Percentiles rank a stretch among this genome's conserved stretches.
These are phyloP conservation scores for Pyricularia sp. DNA, from an alignment of 2,329 filamentous ascomycete species.

Conservation along the genomic window DNA sequence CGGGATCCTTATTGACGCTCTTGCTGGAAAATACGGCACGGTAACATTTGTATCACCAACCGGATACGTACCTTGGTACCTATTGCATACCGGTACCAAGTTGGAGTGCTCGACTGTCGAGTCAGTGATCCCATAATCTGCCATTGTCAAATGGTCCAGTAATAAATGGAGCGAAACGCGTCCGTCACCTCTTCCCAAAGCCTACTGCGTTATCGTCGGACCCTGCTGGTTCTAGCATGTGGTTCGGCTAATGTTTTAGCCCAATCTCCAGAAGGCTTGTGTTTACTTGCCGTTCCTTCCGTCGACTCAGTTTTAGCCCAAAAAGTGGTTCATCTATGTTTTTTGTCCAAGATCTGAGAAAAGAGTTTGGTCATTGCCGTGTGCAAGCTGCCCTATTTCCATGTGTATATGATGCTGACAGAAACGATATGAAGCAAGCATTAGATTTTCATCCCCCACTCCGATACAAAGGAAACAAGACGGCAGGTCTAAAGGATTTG, in stretches of 20 bases:
- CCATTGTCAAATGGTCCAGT: background rate
- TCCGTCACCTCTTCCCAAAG: background rate
- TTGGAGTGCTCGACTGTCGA: background rate
- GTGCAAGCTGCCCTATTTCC: background rate
- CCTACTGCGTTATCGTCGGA: background rate
- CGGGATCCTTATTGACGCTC: too few relatives aligned
- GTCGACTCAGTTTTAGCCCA: background rate
- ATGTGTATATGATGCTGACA: background rate
- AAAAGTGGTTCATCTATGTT: background rate
- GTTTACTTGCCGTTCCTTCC: background rate
- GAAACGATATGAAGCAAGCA: background rate
- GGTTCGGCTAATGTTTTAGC: background rate
- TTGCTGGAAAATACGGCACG: too few relatives aligned
- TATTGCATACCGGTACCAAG: background rate
- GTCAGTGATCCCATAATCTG: background rate
- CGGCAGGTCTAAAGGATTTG: background rate
- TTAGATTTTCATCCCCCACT: background rate
- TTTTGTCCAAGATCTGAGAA: background rate
- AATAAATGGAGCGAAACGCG: background rate
- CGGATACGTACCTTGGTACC: too few relatives aligned
- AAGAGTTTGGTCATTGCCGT: background rate
- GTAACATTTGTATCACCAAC: too few relatives aligned
- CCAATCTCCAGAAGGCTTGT: too few relatives aligned
- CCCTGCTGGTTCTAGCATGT: background rate
- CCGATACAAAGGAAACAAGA: background rate